Conservation (phyloP, 768 basidiomycete species). For the Amanita jacksonii region DNA sequence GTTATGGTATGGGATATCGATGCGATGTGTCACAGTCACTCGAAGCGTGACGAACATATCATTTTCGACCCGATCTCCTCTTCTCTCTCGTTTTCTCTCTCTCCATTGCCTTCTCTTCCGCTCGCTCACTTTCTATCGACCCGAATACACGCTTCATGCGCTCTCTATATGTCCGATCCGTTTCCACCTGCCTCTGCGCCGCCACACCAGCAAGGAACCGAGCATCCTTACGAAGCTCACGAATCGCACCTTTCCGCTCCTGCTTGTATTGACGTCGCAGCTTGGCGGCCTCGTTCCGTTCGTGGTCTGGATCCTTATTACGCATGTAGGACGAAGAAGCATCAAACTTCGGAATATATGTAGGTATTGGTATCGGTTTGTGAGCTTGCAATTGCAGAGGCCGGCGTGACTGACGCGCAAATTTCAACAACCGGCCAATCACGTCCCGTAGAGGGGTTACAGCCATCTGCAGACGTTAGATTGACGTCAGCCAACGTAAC, state of each 20-base stretch:
- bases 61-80: conserved; percentile 68
- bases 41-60: conserved; percentile 9
- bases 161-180: conserved; percentile 71
- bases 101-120: conserved; percentile 91
- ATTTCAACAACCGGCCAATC: conserved; percentile 57
- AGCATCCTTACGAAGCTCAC: conserved; percentile 93
- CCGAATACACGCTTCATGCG: conserved; percentile 78
- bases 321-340: conserved; percentile 64
- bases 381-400: conserved; percentile 86
- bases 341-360: conserved; percentile 93
- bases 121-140: conserved; percentile 76
- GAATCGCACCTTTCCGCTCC: conserved; percentile 93
- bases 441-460: conserved; percentile 37
- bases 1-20: too few species aligned
- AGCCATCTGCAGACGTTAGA: conserved; percentile 10
- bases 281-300: conserved; percentile 80
- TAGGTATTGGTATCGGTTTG: conserved; percentile 92
- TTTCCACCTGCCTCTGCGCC: conserved; percentile 75
- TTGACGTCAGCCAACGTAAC: conserved; percentile 1
- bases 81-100: conserved; percentile 73
- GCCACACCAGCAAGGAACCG: conserved; percentile 86
- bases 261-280: conserved; percentile 86
- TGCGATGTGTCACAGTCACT: conserved; percentile 1
- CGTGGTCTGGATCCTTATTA: conserved; percentile 84
- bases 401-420: conserved; percentile 59